Conservation (phyloP, 306 rosid genomes). For the Pterocarpus macrocarpus region DNA sequence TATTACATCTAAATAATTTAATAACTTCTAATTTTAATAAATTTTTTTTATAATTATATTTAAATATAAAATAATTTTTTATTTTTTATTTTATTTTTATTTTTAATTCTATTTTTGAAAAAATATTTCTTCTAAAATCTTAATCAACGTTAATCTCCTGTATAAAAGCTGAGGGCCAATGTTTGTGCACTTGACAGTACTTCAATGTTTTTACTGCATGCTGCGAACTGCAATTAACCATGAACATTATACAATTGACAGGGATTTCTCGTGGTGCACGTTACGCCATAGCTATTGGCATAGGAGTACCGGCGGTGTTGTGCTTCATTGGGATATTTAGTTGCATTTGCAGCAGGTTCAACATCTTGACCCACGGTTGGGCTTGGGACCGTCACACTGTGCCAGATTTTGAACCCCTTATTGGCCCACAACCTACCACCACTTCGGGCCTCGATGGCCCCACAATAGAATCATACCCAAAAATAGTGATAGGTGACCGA, state of each 20-base stretch:
- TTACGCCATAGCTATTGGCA: conserved; percentile 60
- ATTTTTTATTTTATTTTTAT: no score
- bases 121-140: no score
- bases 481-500: conserved; percentile 62
- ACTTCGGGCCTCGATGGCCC: conserved; percentile 61
- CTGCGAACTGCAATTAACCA: background rate
- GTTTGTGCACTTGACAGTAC: no score
- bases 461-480: conserved; percentile 70
- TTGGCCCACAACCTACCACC: conserved; percentile 40
- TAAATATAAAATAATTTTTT: no score
- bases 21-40: no score
- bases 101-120: no score
- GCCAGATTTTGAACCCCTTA: conserved; percentile 56
- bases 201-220: background rate
- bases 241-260: conserved; percentile 33
- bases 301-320: conserved; percentile 55
- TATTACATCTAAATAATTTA: no score
- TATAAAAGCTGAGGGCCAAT: no score
- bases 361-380: conserved; percentile 24
- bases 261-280: conserved; percentile 62
- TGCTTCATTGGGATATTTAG: conserved; percentile 61
- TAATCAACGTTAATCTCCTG: no score
- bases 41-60: no score
- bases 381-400: conserved; percentile 34
- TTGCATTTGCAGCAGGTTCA: conserved; percentile 42